Conservation (phyloP, 306 rosid genomes). For the Ceratonia siliqua region DNA sequence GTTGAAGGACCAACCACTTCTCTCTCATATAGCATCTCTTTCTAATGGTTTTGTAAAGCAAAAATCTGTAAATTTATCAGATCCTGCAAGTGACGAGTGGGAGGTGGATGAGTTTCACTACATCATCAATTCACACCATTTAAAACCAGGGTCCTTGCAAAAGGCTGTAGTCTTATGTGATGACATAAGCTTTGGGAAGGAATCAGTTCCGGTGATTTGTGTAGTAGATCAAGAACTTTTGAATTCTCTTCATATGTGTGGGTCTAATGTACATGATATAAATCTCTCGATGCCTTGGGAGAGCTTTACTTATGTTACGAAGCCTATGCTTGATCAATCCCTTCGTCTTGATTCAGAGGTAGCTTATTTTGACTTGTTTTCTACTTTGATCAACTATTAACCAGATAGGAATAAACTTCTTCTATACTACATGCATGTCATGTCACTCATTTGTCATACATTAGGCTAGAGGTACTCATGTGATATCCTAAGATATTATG, state of each 20-base stretch:
- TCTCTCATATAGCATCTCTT: conserved; percentile 62
- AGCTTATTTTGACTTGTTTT: conserved; percentile 29
- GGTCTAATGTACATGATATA: conserved; percentile 48
- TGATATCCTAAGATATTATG: not conserved
- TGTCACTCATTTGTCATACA: conserved; percentile 15
- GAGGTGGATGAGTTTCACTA: conserved; percentile 78
- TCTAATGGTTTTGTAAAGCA: conserved; percentile 41
- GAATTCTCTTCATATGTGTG: conserved; percentile 52
- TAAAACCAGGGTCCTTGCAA: conserved; percentile 51
- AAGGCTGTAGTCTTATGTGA: conserved; percentile 63
- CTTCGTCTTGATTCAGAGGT: conserved; percentile 75
- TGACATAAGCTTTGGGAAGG: conserved; percentile 94
- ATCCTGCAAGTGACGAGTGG: conserved; percentile 57
- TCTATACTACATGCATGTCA: conserved; percentile 10
- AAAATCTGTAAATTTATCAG: conserved; percentile 37
- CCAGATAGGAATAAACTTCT: conserved; percentile 19
- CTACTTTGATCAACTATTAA: conserved; percentile 29
- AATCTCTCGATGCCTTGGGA: conserved; percentile 68
- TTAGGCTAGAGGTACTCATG: conserved; percentile 3
- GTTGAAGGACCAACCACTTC: conserved; percentile 51
- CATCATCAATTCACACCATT: conserved; percentile 54
- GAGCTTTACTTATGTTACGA: conserved; percentile 68
- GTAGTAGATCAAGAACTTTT: conserved; percentile 64
- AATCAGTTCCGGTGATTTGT: conserved; percentile 75
- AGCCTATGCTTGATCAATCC: conserved; percentile 76